phyloP scores from a whole-genome alignment of 2,329 filamentous ascomycete species.

The Penicillium sp. region DNA sequence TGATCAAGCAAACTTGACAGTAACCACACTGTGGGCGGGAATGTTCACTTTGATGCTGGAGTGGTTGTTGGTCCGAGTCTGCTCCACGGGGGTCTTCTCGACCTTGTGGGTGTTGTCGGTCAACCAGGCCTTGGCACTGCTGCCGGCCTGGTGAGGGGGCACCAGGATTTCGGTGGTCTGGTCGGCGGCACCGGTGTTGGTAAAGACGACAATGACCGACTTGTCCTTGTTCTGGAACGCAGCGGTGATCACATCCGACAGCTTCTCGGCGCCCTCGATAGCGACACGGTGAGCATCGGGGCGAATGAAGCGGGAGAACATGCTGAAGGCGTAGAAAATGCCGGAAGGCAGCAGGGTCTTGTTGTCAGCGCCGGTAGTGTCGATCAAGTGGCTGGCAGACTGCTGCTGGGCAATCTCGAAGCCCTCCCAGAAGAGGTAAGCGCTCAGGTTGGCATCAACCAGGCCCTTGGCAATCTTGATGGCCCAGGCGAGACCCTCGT shows the following conservation, averaged over 20 bases:
- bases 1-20: not conserved
- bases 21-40: not conserved
- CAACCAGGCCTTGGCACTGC: not conserved
- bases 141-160: not conserved
- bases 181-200: not conserved
- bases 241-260: not conserved
- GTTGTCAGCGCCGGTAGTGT: not conserved
- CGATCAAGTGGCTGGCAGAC: not conserved
- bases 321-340: not conserved
- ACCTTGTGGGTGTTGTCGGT: not conserved
- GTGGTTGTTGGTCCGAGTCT: not conserved
- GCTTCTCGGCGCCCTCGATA: not conserved
- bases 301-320: not conserved
- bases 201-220: not conserved
- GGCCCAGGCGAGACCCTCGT: not conserved
- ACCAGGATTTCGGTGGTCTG: not conserved
- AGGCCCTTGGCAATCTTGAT: not conserved
- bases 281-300: not conserved
- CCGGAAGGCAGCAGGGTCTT: not conserved
- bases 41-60: not conserved
- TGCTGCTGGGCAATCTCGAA: not conserved
- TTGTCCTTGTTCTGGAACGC: not conserved
- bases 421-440: not conserved
- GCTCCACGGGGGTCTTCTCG: not conserved
- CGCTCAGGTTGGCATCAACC: not conserved